These are phyloP conservation scores for Stagonosporopsis cucurbitacearum DNA, from an alignment of 2,329 filamentous ascomycete genomes.

Conservation along the genomic window DNA sequence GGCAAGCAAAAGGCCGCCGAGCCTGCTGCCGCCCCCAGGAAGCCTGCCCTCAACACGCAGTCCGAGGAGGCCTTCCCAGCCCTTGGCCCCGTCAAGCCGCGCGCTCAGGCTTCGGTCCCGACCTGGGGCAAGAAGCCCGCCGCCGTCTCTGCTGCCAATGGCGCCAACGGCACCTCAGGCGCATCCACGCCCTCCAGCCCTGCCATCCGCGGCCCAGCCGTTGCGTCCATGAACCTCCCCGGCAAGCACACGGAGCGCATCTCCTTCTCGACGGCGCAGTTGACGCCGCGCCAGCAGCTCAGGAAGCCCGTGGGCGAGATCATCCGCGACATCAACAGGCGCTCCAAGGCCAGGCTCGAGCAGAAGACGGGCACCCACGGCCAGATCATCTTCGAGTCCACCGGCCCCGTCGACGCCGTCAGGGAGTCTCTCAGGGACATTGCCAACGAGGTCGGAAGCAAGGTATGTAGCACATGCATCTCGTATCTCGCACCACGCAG, in stretches of 20 bases:
- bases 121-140: conserved; percentile 78
- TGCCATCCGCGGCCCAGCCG: conserved; percentile 46
- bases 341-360: conserved; percentile 84
- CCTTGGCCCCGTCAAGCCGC: conserved; percentile 75
- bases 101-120: conserved; percentile 65
- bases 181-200: conserved; percentile 67
- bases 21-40: conserved; percentile 42
- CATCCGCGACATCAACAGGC: conserved; percentile 89
- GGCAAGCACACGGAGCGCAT: conserved; percentile 82
- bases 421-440: conserved; percentile 89
- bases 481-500: background rate
- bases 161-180: conserved; percentile 60
- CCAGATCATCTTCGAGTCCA: conserved; percentile 80
- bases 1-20: conserved; percentile 71
- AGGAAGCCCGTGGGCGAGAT: conserved; percentile 86
- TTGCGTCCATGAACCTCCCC: conserved; percentile 74
- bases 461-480: conserved; percentile 60
- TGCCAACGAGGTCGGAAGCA: conserved; percentile 84
- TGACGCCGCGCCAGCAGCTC: conserved; percentile 77
- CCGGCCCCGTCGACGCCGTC: conserved; percentile 81
- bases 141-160: conserved; percentile 55
- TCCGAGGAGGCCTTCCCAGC: conserved; percentile 95
- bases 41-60: conserved; percentile 72
- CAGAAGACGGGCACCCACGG: conserved; percentile 76
- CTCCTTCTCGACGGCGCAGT: conserved; percentile 74